phyloP scores from a whole-genome alignment of 805 yeast species.

The Maudiozyma pseudohumilis region DNA sequence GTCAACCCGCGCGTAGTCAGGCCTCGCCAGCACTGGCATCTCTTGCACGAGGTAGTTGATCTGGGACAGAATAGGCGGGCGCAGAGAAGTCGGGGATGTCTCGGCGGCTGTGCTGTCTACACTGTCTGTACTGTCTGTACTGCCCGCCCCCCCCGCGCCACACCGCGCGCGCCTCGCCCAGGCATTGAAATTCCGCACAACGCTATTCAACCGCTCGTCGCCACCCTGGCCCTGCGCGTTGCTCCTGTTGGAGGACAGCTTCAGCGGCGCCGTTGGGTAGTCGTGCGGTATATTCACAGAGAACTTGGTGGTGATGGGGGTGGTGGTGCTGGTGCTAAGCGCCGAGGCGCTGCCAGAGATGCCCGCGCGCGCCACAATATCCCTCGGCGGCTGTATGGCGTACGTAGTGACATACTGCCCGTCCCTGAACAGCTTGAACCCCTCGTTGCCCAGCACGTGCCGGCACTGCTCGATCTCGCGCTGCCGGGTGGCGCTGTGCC shows the following conservation, averaged over 20 bases:
- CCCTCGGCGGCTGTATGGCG: conserved; percentile 7
- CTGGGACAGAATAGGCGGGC: conserved; percentile 14
- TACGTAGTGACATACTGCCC: conserved; percentile 17
- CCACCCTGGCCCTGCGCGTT: conserved; percentile 4
- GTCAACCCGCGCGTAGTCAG: no score
- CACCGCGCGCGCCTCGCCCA: no score
- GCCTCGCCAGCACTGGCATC: no score
- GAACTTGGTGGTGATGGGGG: no score
- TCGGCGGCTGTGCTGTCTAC: no score
- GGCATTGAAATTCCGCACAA: conserved; percentile 18
- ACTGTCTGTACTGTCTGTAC: no score
- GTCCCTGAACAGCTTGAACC: conserved; percentile 16
- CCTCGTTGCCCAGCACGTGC: conserved; percentile 10
- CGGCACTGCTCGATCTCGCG: conserved; percentile 15
- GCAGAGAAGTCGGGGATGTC: no score
- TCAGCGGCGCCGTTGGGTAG: conserved; percentile 19
- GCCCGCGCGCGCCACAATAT: not conserved
- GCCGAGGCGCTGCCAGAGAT: no score
- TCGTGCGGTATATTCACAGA: conserved; percentile 16
- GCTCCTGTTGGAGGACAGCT: conserved; percentile 9
- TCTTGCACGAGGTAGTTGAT: conserved; percentile 19
- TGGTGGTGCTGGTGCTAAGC: no score
- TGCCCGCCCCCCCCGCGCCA: no score
- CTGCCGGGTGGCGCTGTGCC: no score
- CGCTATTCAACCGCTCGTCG: conserved; percentile 1